Conservation (phyloP, 2,329 filamentous ascomycete genomes). For the Zymoseptoria tritici region DNA sequence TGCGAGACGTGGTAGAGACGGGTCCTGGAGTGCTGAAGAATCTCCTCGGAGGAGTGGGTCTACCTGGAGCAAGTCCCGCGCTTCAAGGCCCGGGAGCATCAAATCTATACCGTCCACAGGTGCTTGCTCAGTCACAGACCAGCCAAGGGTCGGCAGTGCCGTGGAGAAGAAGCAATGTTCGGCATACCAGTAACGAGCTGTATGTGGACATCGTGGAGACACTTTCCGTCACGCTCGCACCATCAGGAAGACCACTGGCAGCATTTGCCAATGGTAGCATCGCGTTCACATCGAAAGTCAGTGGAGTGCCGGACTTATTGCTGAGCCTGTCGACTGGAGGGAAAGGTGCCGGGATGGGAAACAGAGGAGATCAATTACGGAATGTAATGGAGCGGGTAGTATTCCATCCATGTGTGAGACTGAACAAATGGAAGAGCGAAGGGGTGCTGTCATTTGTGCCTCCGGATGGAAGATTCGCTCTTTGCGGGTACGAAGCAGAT, state of each 20-base stretch:
- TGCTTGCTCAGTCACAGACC: conserved; percentile 16
- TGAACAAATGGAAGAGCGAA: conserved; percentile 81
- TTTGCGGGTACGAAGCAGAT: conserved; percentile 92
- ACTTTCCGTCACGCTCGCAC: conserved; percentile 77
- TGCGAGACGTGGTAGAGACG: conserved; percentile 85
- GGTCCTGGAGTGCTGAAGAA: conserved; percentile 78
- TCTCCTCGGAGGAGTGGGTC: conserved; percentile 74
- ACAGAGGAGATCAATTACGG: conserved; percentile 32
- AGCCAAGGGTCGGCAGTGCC: conserved; percentile 53
- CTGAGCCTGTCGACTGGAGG: conserved; percentile 73
- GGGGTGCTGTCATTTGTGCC: conserved; percentile 94
- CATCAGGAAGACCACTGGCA: conserved; percentile 77
- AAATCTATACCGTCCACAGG: conserved; percentile 10
- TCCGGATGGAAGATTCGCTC: conserved; percentile 85
- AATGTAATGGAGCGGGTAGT: conserved; percentile 74
- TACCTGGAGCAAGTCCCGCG: conserved; percentile 52
- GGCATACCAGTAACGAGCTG: conserved; percentile 93
- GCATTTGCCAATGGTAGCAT: conserved; percentile 88
- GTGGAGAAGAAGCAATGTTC: conserved; percentile 85
- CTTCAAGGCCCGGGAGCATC: conserved; percentile 16
- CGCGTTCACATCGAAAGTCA: conserved; percentile 90
- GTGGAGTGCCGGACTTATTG: conserved; percentile 84
- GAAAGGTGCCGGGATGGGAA: conserved; percentile 66
- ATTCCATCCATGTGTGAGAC: conserved; percentile 89
- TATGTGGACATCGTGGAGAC: conserved; percentile 95